Evolutionary conservation across 2,329 filamentous ascomycete species (phyloP), one percentile per base, ranked within the genome.

Genomic region (Stagonosporopsis cucurbitacearum): DNA sequence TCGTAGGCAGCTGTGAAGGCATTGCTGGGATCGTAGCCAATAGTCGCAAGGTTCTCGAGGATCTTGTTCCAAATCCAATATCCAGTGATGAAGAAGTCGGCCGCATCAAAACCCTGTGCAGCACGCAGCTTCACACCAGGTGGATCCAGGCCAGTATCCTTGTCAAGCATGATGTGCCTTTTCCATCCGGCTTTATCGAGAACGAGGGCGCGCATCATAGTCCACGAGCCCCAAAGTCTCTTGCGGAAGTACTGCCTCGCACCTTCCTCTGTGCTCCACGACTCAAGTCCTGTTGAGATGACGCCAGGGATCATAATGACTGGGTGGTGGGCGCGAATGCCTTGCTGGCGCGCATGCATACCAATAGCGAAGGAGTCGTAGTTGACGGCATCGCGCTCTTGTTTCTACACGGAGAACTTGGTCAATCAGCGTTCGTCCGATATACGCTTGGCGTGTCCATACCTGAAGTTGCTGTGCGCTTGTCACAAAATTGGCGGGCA

Each of bases 11-110:
- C 86, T 0, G 86, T 86, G 62, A 87, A 88, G 0, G 86, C 86
- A 66, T 88, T 88, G 2, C 83, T 86, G 84, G 95, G 94, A 71
- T 99, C 95, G 74, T 99, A 99, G 13, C 95, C 95, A 55, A 99
- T 90, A 0, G 92, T 95, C 0, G 95, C 95, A 47, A 99, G 81
- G 70, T 99, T 99, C 78, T 99, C 95, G 45, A 99, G 82, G 58
- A 99, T 97, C 78, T 98, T 98, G 78, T 91, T 97, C 93, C 93
- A 97, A 58, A 99, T 98, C 95, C 95, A 99, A 78, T 99, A 99
- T 4, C 87, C 86, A 2, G 86, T 87, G 62, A 88, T 87, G 76
- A 96, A 95, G 79, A 99, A 99, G 77, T 99, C 95, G 11, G 95
- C 93, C 2, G 95, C 95, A 76, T 99, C 95, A 67, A 99, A 99